Evolutionary conservation across 2,329 filamentous ascomycete species (phyloP).

Genomic region (Pseudogymnoascus sp.): DNA sequence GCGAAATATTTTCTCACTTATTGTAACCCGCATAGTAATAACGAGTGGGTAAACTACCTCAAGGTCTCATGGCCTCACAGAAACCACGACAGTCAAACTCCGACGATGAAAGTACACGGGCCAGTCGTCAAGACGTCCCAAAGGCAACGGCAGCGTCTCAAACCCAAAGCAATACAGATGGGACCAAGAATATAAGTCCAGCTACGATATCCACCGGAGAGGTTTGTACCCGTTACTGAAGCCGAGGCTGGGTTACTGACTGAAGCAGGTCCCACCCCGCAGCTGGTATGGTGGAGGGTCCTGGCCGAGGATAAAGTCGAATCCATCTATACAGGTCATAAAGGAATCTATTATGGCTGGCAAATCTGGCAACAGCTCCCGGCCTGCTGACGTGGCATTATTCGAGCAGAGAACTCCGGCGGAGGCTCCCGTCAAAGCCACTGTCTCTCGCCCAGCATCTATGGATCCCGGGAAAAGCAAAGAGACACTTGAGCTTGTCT

Average conservation of each 20-base stretch:
- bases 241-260: not conserved
- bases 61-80: conserved; percentile 1
- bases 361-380: conserved; percentile 21
- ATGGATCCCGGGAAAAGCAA: conserved; percentile 28
- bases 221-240: not conserved
- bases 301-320: conserved; percentile 49
- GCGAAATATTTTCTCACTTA: not conserved
- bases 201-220: not conserved
- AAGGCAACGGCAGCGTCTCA: not conserved
- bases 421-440: not conserved
- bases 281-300: conserved; percentile 52
- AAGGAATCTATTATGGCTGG: conserved; percentile 52
- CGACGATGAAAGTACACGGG: not conserved
- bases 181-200: not conserved
- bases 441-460: conserved; percentile 21
- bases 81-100: conserved; percentile 5
- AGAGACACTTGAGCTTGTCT: conserved; percentile 22
- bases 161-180: not conserved
- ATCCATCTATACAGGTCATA: conserved; percentile 51
- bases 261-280: not conserved
- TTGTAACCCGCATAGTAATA: not conserved
- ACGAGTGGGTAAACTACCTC: conserved; percentile 1
- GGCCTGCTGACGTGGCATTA: conserved; percentile 21
- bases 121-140: not conserved
- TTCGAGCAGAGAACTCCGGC: conserved; percentile 22